These are phyloP conservation scores for Chlorociboria aeruginascens DNA, from an alignment of 495 filamentous ascomycete species.

Conservation along the genomic window DNA sequence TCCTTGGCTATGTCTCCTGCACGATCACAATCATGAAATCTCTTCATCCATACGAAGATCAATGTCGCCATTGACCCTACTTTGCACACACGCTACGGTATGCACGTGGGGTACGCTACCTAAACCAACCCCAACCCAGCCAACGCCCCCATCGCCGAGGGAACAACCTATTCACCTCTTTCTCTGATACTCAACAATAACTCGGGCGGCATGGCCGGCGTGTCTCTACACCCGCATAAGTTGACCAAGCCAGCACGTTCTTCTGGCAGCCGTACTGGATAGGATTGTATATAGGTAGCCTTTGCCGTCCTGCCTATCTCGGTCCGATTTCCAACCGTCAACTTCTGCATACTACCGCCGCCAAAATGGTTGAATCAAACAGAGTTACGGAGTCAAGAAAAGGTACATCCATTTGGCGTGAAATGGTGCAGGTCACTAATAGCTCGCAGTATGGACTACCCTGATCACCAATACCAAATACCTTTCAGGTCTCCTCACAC, in stretches of 20 bases:
- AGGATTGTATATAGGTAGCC: too few species aligned
- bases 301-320: too few species aligned
- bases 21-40: too few species aligned
- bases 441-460: constrained; percentile 54
- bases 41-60: too few species aligned
- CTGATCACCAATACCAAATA: constrained; percentile 68
- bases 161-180: not conserved
- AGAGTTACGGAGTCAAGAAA: constrained; percentile 5
- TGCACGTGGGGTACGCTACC: too few species aligned
- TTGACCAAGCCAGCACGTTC: not conserved
- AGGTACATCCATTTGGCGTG: not conserved
- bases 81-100: too few species aligned
- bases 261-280: not conserved
- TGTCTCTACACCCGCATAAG: not conserved
- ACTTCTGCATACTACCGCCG: not conserved
- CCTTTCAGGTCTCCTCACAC: constrained; percentile 58
- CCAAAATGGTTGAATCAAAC: constrained; percentile 2
- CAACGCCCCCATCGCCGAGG: not conserved
- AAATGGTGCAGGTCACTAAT: not conserved
- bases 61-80: too few species aligned
- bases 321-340: too few species aligned
- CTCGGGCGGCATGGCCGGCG: not conserved
- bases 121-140: too few species aligned
- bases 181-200: not conserved
- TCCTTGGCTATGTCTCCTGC: too few species aligned